Percentiles rank a stretch among this genome's conserved stretches.
These are phyloP conservation scores for Apiotrichum mycotoxinovorans DNA, from an alignment of 1,284 basidiomycete genomes.

Conservation along the genomic window DNA sequence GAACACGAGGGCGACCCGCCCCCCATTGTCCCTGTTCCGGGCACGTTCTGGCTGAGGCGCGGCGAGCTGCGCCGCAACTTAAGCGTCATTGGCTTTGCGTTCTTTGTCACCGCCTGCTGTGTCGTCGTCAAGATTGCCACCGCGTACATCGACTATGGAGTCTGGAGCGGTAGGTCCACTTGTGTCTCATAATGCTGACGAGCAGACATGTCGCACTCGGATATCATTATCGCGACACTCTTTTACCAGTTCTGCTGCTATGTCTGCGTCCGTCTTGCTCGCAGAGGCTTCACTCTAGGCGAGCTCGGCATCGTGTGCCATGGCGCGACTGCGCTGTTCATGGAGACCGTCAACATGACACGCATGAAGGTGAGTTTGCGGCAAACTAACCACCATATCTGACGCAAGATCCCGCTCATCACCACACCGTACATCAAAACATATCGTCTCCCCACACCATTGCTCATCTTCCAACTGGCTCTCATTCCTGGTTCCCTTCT, in stretches of 20 bases:
- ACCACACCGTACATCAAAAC: slow-evolving; percentile 86
- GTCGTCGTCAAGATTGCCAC: slow-evolving; percentile 44
- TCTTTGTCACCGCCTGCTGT: slow-evolving; percentile 44
- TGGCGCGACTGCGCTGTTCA: slow-evolving; percentile 78
- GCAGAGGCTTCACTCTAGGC: slow-evolving; percentile 89
- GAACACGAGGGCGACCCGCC: not conserved
- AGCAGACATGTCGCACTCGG: slow-evolving; percentile 71
- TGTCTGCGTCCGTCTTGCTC: slow-evolving; percentile 79
- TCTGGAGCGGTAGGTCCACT: slow-evolving; percentile 42
- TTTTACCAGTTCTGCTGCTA: slow-evolving; percentile 93
- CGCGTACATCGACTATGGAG: slow-evolving; percentile 36
- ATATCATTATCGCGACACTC: slow-evolving; percentile 68
- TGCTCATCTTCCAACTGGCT: slow-evolving; percentile 88
- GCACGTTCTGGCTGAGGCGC: slow-evolving; percentile 41
- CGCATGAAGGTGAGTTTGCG: slow-evolving; percentile 63
- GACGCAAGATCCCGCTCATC: slow-evolving; percentile 66
- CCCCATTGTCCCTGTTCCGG: not conserved
- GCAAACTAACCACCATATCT: not conserved
- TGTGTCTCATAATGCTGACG: not conserved
- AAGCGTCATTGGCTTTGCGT: slow-evolving; percentile 47
- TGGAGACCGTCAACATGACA: slow-evolving; percentile 80
- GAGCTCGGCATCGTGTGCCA: slow-evolving; percentile 85
- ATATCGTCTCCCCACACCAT: slow-evolving; percentile 85
- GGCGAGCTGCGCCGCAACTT: slow-evolving; percentile 47
- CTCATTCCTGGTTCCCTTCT: slow-evolving; percentile 89